Percentiles rank a stretch among this genome's conserved stretches.
Evolutionary conservation across 768 basidiomycete genomes (phyloP).

Genomic region (Mycena albidolilacea): DNA sequence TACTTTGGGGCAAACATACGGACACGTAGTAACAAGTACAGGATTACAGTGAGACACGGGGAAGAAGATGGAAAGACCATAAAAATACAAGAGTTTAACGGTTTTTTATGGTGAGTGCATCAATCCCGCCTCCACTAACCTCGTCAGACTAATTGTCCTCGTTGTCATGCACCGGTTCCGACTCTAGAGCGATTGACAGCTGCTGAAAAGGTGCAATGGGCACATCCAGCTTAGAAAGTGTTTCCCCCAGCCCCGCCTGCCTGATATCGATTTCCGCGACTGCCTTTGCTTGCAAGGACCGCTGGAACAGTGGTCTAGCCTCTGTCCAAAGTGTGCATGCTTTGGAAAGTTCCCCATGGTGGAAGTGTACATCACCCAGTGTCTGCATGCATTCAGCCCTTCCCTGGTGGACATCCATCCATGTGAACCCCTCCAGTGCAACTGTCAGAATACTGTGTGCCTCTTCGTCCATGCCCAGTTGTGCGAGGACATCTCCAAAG

Average conservation of each 20-base stretch:
- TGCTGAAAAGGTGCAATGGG: too few relatives aligned
- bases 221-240: neutral
- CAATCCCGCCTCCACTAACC: too few relatives aligned
- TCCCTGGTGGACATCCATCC: conserved; percentile 1
- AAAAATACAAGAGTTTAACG: too few relatives aligned
- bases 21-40: too few relatives aligned
- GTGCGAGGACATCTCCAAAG: neutral
- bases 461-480: neutral
- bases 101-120: too few relatives aligned
- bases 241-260: neutral
- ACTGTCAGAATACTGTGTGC: neutral
- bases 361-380: neutral
- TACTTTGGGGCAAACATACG: too few relatives aligned
- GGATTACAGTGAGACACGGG: too few relatives aligned
- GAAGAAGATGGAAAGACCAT: too few relatives aligned
- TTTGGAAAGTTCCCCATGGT: neutral
- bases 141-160: too few relatives aligned
- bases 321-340: neutral
- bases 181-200: too few relatives aligned
- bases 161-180: too few relatives aligned
- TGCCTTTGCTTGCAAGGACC: neutral
- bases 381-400: conserved; percentile 13
- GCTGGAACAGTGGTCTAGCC: conserved; percentile 13
- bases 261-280: conserved; percentile 9
- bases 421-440: neutral